A percentile compares a stretch with the other conserved stretches of the same genome.
Evolutionary conservation across 2,329 filamentous ascomycete genomes (phyloP).

Genomic region (Cryphonectria carpinicola): DNA sequence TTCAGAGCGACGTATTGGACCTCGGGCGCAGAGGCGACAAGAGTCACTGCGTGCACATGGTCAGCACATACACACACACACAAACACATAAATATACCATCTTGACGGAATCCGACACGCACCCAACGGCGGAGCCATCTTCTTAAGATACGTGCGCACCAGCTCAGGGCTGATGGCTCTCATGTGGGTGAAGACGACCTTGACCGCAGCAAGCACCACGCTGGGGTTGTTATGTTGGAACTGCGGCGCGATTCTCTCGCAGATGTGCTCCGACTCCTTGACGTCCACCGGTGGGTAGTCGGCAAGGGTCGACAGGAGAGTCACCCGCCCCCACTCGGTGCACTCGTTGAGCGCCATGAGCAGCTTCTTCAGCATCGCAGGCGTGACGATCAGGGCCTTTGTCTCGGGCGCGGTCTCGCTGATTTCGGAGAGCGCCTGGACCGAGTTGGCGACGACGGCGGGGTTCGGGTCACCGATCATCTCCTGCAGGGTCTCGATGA

Average conservation of each 20-base stretch:
- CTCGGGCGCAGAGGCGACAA: slow-evolving; percentile 93
- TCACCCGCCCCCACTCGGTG: slow-evolving; percentile 97
- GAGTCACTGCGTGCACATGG: slow-evolving; percentile 66
- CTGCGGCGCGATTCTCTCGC: slow-evolving; percentile 91
- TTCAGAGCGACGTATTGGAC: slow-evolving; percentile 96
- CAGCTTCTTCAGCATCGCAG: slow-evolving; percentile 88
- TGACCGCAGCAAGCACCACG: slow-evolving; percentile 95
- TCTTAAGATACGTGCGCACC: slow-evolving; percentile 87
- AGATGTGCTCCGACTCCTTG: slow-evolving; percentile 98
- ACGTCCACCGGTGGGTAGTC: slow-evolving; percentile 85
- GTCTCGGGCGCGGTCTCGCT: slow-evolving; percentile 89
- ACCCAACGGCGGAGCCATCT: slow-evolving; percentile 97
- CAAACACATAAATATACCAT: not conserved
- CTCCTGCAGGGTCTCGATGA: slow-evolving; percentile 90
- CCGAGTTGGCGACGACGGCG: slow-evolving; percentile 98
- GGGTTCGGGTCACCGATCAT: slow-evolving; percentile 97
- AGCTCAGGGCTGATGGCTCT: slow-evolving; percentile 77
- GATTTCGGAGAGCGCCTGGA: slow-evolving; percentile 92
- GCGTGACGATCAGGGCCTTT: slow-evolving; percentile 79
- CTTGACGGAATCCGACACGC: slow-evolving; percentile 38
- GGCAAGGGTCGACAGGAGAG: slow-evolving; percentile 85
- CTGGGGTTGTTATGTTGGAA: slow-evolving; percentile 99
- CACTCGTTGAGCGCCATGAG: slow-evolving; percentile 96
- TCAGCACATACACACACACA: slow-evolving; percentile 13
- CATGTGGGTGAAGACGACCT: slow-evolving; percentile 98